phyloP scores from a whole-genome alignment of 2,329 filamentous ascomycete species.

The Arthrinium puccinioides region DNA sequence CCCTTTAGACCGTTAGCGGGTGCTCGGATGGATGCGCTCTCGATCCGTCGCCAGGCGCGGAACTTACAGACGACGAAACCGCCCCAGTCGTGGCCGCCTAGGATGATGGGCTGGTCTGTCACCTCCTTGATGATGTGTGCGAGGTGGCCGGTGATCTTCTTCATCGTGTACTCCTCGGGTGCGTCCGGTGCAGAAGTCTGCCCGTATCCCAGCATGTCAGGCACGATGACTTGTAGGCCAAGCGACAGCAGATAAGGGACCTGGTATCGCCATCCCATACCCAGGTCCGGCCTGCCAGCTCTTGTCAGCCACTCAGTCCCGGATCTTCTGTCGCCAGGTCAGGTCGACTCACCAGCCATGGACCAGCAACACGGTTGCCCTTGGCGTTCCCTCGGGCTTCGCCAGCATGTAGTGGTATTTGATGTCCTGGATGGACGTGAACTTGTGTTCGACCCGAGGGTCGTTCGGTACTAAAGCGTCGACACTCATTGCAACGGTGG shows the following conservation, averaged over 20 bases:
- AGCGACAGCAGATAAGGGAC: conserved; percentile 21
- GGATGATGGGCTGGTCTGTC: conserved; percentile 16
- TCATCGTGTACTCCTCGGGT: conserved; percentile 20
- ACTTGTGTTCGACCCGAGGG: conserved; percentile 57
- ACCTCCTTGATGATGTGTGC: conserved; percentile 39
- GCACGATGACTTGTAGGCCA: conserved; percentile 35
- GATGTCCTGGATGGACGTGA: conserved; percentile 52
- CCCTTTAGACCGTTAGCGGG: conserved; percentile 35
- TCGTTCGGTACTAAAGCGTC: conserved; percentile 55
- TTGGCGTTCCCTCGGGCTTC: conserved; percentile 5
- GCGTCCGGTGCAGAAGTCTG: conserved; percentile 22
- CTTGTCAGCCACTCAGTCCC: background rate
- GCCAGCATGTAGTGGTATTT: conserved; percentile 9
- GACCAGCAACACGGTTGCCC: conserved; percentile 12
- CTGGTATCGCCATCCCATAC: conserved; percentile 16
- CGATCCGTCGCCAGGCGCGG: conserved; percentile 64
- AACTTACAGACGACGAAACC: conserved; percentile 70
- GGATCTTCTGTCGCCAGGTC: background rate
- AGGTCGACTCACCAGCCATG: conserved; percentile 9
- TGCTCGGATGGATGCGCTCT: conserved; percentile 67
- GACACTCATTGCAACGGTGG: no score
- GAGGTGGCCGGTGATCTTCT: conserved; percentile 25
- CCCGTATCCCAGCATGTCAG: conserved; percentile 33
- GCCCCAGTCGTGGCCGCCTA: conserved; percentile 41
- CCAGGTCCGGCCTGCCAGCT: conserved; percentile 6